Evolutionary conservation across 192 early-diverging fungal genomes (phyloP), one percentile per base, ranked within the genome.

Genomic region (Coemansia sp.): DNA sequence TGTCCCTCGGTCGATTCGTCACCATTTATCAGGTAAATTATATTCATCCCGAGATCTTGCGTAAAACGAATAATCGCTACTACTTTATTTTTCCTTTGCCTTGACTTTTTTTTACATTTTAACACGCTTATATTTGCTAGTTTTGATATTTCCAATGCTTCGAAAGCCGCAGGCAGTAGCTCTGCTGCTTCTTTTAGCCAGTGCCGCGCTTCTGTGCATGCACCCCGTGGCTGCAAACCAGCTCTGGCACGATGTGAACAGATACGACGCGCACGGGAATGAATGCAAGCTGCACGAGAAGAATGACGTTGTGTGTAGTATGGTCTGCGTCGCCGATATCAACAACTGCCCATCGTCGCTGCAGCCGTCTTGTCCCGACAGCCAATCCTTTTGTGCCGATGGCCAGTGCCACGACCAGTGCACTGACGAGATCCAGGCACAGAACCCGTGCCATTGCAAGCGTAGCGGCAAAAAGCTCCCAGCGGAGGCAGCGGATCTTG

Each of bases 341-440:
- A 31, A n/a, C 34, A 29, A 46, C 56, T 84, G 82, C 57, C 82
- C 82, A 3, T 13, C 52, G 21, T 37, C 66, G 26, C 43, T 84
- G 55, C 64, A 46, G 43, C 69, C 76, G 18, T 39, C 40, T 3
- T 87, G 86, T 33, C 67, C 77, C 6, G 9, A 37, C 1, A 73
- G 65, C 7, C 72, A 72, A 60, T 7, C 26, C 1, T 74, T 84
- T 21, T 87, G 86, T 56, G 69, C 70, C 1, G 84, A 87, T 59
- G 84, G 86, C 6, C 45, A 76, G 9, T 87, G 86, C 58, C 82
- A 81, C 34, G 33, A 58, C 31, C 43, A 67, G 20, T 86, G 85
- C 60, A 61, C 67, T 5, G 68, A 34, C 45, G 46, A 53, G 8
- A 28, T 61, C 39, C 63, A 76, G 51, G 66, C 72, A 3, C 34